Percentiles rank a stretch among this genome's conserved stretches.
These are phyloP conservation scores for Hypericum perforatum DNA, from an alignment of 345 rosid species.

Conservation along the genomic window DNA sequence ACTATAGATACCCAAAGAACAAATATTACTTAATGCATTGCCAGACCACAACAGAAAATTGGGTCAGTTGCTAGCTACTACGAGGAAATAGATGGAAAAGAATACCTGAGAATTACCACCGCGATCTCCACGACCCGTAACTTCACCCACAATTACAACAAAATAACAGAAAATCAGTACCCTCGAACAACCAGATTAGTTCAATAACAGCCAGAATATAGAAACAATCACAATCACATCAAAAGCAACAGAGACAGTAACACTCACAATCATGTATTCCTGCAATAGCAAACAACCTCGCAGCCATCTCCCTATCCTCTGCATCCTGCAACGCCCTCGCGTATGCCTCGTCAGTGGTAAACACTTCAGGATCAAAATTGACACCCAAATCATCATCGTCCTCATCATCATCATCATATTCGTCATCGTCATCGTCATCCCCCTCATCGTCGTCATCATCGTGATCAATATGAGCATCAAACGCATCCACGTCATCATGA, in stretches of 20 bases:
- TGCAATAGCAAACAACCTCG: slow-evolving; percentile 65
- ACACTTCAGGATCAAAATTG: slow-evolving; percentile 41
- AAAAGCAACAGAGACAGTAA: slow-evolving; percentile 7
- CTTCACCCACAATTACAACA: slow-evolving; percentile 37
- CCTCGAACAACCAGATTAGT: not conserved
- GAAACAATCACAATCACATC: not conserved
- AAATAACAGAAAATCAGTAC: slow-evolving; percentile 9
- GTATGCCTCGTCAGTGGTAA: slow-evolving; percentile 76
- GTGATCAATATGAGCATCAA: slow-evolving; percentile 27
- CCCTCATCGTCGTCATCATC: slow-evolving; percentile 28
- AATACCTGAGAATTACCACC: slow-evolving; percentile 54
- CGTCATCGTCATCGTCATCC: slow-evolving; percentile 13
- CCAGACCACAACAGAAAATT: no score
- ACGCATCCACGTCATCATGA: slow-evolving; percentile 62
- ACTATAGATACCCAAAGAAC: no score
- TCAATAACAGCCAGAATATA: not conserved
- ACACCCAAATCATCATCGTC: slow-evolving; percentile 38
- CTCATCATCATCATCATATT: slow-evolving; percentile 28
- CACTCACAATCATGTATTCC: slow-evolving; percentile 53
- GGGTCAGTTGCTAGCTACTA: no score
- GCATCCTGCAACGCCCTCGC: slow-evolving; percentile 93
- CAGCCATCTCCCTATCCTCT: slow-evolving; percentile 81
- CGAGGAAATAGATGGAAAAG: no score
- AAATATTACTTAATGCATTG: no score
- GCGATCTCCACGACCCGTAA: slow-evolving; percentile 45